Percentiles rank a stretch among this genome's conserved stretches.
Evolutionary conservation across 345 rosid species (phyloP).

Genomic region (Corchorus olitorius): DNA sequence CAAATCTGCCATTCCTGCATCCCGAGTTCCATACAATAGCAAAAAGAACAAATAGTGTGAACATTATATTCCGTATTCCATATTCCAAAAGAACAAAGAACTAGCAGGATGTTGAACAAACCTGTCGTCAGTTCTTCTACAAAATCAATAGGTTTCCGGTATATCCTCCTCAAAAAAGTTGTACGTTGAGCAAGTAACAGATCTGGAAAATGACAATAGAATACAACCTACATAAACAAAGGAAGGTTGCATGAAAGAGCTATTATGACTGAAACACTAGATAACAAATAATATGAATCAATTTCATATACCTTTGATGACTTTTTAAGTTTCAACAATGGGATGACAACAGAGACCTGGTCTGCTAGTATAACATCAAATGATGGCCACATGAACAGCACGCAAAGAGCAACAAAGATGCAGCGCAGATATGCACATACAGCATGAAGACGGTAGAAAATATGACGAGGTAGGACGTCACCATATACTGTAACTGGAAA

Average conservation of each 20-base stretch:
- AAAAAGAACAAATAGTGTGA: not conserved
- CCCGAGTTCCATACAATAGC: constrained; percentile 7
- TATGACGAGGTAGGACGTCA: constrained; percentile 75
- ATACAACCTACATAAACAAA: constrained; percentile 55
- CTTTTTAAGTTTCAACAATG: constrained; percentile 67
- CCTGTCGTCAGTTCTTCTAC: constrained; percentile 87
- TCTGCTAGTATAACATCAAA: constrained; percentile 79
- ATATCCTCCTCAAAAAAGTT: constrained; percentile 69
- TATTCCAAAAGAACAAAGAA: not conserved
- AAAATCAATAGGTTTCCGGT: constrained; percentile 82
- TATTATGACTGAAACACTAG: not conserved
- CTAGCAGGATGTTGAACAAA: constrained; percentile 23
- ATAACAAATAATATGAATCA: constrained; percentile 1
- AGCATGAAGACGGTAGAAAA: constrained; percentile 85
- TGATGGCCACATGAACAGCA: constrained; percentile 71
- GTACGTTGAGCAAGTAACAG: constrained; percentile 82
- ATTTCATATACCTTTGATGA: constrained; percentile 62
- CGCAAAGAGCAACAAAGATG: constrained; percentile 74
- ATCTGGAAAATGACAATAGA: constrained; percentile 97
- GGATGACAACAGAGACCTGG: constrained; percentile 86
- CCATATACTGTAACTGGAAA: constrained; percentile 84
- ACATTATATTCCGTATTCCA: constrained; percentile 10
- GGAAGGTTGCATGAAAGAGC: constrained; percentile 12
- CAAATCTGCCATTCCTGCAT: constrained; percentile 86
- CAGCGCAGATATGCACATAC: constrained; percentile 84